Conservation (phyloP, 176 grass and related monocot genomes). For the Eragrostis nindensis region DNA sequence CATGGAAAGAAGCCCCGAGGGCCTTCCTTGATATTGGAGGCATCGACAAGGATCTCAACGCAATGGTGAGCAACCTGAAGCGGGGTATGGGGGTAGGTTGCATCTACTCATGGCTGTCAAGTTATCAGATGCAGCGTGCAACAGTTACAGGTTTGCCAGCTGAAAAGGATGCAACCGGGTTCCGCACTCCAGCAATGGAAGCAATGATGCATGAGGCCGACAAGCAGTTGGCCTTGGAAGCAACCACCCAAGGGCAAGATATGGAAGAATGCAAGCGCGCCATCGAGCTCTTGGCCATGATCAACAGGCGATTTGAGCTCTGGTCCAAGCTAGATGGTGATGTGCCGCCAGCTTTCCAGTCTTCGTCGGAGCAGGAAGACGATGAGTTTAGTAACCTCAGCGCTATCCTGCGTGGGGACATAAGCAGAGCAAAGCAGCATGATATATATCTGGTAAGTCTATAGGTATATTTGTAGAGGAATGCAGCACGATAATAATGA, state of each 20-base stretch:
- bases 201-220: neutral
- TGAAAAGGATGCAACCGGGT: neutral
- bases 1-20: slow-evolving; percentile 10
- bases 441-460: slow-evolving; percentile 12
- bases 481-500: neutral
- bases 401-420: neutral
- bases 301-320: slow-evolving; percentile 5
- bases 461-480: neutral
- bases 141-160: neutral
- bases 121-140: slow-evolving; percentile 9
- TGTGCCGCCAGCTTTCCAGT: neutral
- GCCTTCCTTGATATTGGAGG: slow-evolving; percentile 8
- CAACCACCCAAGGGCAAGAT: neutral
- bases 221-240: neutral
- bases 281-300: neutral
- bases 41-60: neutral
- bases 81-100: neutral
- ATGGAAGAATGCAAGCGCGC: neutral
- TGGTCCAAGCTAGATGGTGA: neutral
- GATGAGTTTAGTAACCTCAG: neutral
- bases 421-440: neutral
- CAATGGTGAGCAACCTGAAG: neutral
- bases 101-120: slow-evolving; percentile 13
- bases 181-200: neutral
- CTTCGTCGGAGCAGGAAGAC: neutral